Base-by-base conservation (phyloP, 768 basidiomycete genomes). In the Trametes cubensis region DNA sequence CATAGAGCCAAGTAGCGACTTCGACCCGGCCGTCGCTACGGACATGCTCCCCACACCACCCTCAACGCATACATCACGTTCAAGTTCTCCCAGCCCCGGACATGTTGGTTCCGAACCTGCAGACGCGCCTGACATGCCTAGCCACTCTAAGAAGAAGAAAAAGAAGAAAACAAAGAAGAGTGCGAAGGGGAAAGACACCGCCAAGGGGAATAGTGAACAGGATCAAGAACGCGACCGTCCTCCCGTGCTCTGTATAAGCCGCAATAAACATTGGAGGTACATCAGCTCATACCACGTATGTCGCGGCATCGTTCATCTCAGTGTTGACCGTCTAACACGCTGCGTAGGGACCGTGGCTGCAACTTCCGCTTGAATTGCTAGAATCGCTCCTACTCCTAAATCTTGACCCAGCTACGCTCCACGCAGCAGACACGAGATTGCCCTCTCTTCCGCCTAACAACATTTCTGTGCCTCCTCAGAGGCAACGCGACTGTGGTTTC, bases 221-320 rank as follows among this genome's bases (percentile, higher is more conserved):
- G 77, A 79, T 34, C 74, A 75, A 28, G 82, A 83, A 28, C 77
- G 75, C 47, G 73, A 77, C 39, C 83, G 83, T 47, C 85, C 85
- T 17, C 81, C 87, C 0, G 85, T 89, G 39, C 81, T 95, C 3
- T 91, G 89, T 72, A 95, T 95, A 68, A 92, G 89, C 76, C 84
- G 94, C 66, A 94, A 95, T 78, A 95, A 95, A 74, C 94, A 95
- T 70, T 94, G 93, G 94, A 85, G 87, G 28, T 94, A 94, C 70
- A 94, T 95, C 76, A 92, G 90, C 75, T 92, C 92, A 23, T 94
- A 91, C 73, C 91, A 93, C 73, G 92, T 92, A 77, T 62, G 88
- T 85, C 49, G 62, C 44, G 66, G 62, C 45, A 23, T 59, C 57
- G 39, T 60, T 42, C 13, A 8, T 2, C 11, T 14, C 23, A 30